These are phyloP conservation scores for Alnus rubra DNA, from an alignment of 306 rosid species.

Conservation along the genomic window DNA sequence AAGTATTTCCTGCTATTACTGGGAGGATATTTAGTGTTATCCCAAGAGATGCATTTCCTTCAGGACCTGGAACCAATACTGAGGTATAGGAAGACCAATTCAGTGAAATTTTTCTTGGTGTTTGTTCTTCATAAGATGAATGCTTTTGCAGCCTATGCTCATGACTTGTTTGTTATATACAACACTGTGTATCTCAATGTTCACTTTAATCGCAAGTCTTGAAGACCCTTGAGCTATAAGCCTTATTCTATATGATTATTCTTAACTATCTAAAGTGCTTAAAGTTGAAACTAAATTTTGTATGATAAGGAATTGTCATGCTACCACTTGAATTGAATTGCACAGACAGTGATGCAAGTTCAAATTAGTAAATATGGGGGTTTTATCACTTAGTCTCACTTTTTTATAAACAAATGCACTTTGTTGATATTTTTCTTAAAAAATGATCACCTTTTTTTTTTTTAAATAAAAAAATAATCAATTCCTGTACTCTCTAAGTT, in stretches of 20 bases:
- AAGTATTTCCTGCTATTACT: constrained; percentile 77
- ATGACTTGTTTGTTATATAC: background rate
- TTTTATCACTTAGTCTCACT: background rate
- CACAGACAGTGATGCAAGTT: background rate
- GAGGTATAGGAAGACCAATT: constrained; percentile 58
- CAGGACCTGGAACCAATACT: constrained; percentile 76
- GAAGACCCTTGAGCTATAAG: background rate
- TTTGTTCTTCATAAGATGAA: constrained; percentile 19
- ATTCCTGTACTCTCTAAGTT: background rate
- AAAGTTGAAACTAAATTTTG: background rate
- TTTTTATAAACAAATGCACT: background rate
- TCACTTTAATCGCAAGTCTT: too few relatives aligned
- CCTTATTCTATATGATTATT: background rate
- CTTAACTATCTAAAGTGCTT: background rate
- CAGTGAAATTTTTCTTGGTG: background rate
- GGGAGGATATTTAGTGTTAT: constrained; percentile 69
- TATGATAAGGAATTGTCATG: background rate
- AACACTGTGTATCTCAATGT: too few relatives aligned
- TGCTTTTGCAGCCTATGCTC: background rate
- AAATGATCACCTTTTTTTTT: background rate
- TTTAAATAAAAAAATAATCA: background rate
- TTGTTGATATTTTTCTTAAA: background rate
- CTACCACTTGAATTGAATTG: background rate
- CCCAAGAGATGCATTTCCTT: constrained; percentile 75
- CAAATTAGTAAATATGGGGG: background rate